Evolutionary conservation across 345 rosid species (phyloP), one percentile per base, ranked within the genome.

Genomic region (Citrus glauca): DNA sequence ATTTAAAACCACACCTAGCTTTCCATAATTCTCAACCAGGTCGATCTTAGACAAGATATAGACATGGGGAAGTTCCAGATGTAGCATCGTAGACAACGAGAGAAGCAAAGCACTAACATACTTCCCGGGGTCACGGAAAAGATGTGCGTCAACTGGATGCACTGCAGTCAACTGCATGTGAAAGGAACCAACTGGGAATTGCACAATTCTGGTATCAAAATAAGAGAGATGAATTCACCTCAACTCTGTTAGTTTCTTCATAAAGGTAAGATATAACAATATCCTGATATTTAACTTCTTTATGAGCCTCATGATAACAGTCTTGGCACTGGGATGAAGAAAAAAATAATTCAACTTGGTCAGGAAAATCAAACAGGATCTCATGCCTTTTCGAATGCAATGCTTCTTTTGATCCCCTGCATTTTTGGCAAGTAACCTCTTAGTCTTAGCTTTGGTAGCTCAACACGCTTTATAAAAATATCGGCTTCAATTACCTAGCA

Each of bases 21-120:
- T 94, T 82, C 99, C 99, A 60, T 93, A 96, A 90, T 77, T 92
- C 82, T 91, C 98, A 78, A 91, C 86, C 32, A 97, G 88, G 85
- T 97, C 98, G 25, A 94, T 97, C 87, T 97, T 97, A 69, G 98
- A 97, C 77, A 97, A 84, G 81, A 97, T 92, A 82, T 94, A 94
- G 82, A 94, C 50, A 27, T 91, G 98, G 13, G 97, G 98, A 73
- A 94, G 93, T 83, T 94, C 99, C 88, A 94, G 73, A 86, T 94
- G 99, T 81, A 97, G 78, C 98, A 93, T 93, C 74, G 97, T 91
- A 37, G 98, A 92, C 70, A 96, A 80, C 0, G 98, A 91, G 59
- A 94, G 95, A 81, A 94, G 89, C 81, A 96, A 85, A 4, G 93
- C 93, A 76, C 99, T 93, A 38, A 96, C 80, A 79, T 92, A 92